Evolutionary conservation across 306 rosid species (phyloP).

Genomic region (Gastrolobium villosum): DNA sequence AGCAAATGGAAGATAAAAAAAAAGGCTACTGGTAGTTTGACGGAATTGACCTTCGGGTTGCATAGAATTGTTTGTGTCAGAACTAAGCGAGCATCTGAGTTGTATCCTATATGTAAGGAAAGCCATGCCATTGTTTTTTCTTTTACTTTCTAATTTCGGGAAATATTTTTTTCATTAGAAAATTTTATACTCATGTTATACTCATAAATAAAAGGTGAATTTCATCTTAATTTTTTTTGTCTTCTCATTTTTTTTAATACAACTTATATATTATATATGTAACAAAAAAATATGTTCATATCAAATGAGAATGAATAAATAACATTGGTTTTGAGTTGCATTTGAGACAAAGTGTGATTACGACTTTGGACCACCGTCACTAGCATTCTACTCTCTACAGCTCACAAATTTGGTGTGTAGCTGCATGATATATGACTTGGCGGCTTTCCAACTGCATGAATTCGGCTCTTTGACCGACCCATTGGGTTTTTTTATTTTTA

Average conservation of each 20-base stretch:
- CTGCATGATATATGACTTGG: slow-evolving; percentile 37
- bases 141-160: slow-evolving; percentile 4
- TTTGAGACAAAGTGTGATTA: slow-evolving; percentile 19
- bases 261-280: too few species aligned
- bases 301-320: background rate
- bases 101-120: slow-evolving; percentile 62
- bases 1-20: background rate
- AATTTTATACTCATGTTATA: too few species aligned
- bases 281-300: too few species aligned
- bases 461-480: too few species aligned
- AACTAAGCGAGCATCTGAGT: slow-evolving; percentile 71
- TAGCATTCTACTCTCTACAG: slow-evolving; percentile 51
- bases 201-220: too few species aligned
- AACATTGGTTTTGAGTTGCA: background rate
- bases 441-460: slow-evolving; percentile 40
- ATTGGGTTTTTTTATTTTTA: too few species aligned
- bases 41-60: slow-evolving; percentile 43
- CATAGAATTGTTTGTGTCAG: slow-evolving; percentile 63
- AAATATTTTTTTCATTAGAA: too few species aligned
- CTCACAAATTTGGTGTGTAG: slow-evolving; percentile 60
- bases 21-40: background rate
- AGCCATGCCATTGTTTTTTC: slow-evolving; percentile 34
- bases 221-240: too few species aligned
- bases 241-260: too few species aligned
- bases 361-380: slow-evolving; percentile 75